Conservation (phyloP, 176 grass and related monocot species). For the Themeda triandra region DNA sequence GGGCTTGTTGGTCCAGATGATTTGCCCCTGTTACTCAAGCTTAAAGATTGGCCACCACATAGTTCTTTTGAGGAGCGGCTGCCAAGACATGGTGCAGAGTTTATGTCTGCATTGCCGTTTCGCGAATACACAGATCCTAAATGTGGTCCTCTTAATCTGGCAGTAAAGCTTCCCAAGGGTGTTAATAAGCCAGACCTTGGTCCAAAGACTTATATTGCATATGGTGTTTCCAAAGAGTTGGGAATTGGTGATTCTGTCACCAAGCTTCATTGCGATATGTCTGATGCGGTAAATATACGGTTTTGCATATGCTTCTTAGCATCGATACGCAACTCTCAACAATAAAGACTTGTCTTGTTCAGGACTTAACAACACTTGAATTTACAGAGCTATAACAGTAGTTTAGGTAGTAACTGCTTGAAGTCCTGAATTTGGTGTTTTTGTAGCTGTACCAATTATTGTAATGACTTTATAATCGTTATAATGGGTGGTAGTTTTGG, state of each 20-base stretch:
- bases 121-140: constrained; percentile 70
- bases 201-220: constrained; percentile 91
- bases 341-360: not conserved
- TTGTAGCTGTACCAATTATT: not conserved
- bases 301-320: not conserved
- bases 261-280: constrained; percentile 90
- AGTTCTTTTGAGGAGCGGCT: constrained; percentile 69
- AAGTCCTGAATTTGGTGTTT: not conserved
- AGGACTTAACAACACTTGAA: not conserved
- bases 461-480: not conserved
- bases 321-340: not conserved
- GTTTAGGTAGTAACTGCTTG: not conserved
- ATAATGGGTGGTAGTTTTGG: not conserved
- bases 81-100: constrained; percentile 66
- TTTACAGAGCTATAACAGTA: not conserved
- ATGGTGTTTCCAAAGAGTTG: constrained; percentile 76
- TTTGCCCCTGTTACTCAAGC: constrained; percentile 72
- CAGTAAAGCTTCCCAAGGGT: constrained; percentile 34
- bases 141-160: constrained; percentile 74
- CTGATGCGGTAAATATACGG: constrained; percentile 70
- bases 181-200: constrained; percentile 70
- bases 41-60: constrained; percentile 78
- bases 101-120: constrained; percentile 75
- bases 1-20: constrained; percentile 21
- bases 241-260: constrained; percentile 85